Evolutionary conservation across 176 grass and related monocot species (phyloP), one percentile per base, ranked within the genome.

Genomic region (Musa schizocarpa): DNA sequence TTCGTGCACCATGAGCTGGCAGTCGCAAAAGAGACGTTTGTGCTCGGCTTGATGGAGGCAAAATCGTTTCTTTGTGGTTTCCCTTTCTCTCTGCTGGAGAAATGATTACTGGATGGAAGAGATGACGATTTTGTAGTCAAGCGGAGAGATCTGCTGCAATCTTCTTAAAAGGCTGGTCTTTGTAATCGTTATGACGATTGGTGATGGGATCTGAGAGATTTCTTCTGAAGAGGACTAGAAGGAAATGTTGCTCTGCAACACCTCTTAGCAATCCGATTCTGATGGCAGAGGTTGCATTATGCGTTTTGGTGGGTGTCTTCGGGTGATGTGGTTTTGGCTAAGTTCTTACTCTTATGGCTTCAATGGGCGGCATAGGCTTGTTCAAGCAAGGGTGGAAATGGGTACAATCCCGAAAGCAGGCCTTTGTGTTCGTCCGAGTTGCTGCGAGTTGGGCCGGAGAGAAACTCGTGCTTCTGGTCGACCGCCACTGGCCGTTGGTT

Each of bases 361-460:
- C 53, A 19, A 99, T 99, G 96, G 85, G 65, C 54, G 88, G 89
- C 85, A 89, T 89, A 63, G 87, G 88, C 74, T 81, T 99, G 74
- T 88, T 92, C 86, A 93, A 89, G 81, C 95, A 94, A 82, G 95
- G 78, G 13, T 91, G 90, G 88, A 81, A 62, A 53, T 92, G 91
- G 96, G 70, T 92, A 62, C 81, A 88, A 52, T 86, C 91, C 48
- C 91, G 85, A 67, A 89, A 92, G 79, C 89, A 95, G 86, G 80
- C 92, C 21, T 74, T 89, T 63, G 50, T 86, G 51, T 79, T 86
- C 78, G 84, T 83, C 50, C 84, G 84, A 80, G 83, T 78, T 63
- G 86, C 81, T 55, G 81, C 78, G 52, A 81, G 88, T 51, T 67
- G 84, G 61, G 68, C 81, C 59, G 74, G 75, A 49, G 86, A 84